Percentiles rank a stretch among this genome's conserved stretches.
Evolutionary conservation across 371 early-diverging fungal species (phyloP).

Genomic region (Cokeromyces recurvatus): DNA sequence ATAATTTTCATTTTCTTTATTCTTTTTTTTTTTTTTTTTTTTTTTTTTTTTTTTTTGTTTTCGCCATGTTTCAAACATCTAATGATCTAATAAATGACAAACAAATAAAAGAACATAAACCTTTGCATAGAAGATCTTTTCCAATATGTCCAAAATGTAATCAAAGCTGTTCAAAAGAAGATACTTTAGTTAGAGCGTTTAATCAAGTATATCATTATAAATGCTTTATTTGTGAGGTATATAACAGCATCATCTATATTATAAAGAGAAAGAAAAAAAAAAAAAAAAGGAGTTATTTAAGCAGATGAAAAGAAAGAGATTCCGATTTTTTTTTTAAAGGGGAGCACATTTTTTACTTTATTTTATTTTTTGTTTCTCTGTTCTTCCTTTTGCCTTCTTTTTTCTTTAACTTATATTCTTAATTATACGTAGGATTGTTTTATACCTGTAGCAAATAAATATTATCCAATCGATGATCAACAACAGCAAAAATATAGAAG

Average conservation of each 20-base stretch:
- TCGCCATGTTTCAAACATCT: background rate
- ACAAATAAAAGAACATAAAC: background rate
- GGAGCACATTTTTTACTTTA: too few species aligned
- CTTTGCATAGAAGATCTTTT: slow-evolving; percentile 6
- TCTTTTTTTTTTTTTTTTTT: background rate
- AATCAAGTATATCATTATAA: slow-evolving; percentile 76
- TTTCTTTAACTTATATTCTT: too few species aligned
- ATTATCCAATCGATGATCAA: slow-evolving; percentile 10
- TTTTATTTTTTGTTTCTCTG: background rate
- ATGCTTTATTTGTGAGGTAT: slow-evolving; percentile 86
- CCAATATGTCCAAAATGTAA: slow-evolving; percentile 13
- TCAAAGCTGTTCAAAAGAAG: slow-evolving; percentile 5
- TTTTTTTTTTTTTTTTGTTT: background rate
- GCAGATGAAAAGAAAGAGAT: background rate
- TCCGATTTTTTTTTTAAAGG: too few species aligned
- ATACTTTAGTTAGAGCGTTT: slow-evolving; percentile 75
- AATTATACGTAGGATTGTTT: slow-evolving; percentile 25
- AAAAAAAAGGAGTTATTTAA: background rate
- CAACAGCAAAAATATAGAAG: background rate
- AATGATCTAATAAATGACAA: background rate
- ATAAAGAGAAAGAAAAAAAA: background rate
- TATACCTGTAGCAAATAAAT: slow-evolving; percentile 19
- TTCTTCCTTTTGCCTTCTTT: too few species aligned
- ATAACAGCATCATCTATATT: slow-evolving; percentile 7
- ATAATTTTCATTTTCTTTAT: background rate